Conservation (phyloP, 2,329 filamentous ascomycete species). For the Aspergillus sergii region DNA sequence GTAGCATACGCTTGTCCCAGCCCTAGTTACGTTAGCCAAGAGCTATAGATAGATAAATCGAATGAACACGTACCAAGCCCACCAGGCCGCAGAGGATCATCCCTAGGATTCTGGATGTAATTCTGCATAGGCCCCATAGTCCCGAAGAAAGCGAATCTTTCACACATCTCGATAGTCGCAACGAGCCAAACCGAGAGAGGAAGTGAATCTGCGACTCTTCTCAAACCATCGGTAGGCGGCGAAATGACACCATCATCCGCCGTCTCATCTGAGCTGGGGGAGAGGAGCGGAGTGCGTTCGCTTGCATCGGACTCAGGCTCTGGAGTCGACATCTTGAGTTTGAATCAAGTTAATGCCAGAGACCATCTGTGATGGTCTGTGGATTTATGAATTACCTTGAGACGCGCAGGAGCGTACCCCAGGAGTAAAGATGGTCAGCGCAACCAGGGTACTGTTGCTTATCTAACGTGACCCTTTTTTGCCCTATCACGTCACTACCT, state of each 20-base stretch:
- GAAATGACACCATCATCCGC: neutral
- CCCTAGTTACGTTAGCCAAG: constrained; percentile 7
- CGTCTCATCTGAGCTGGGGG: neutral
- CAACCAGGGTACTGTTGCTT: neutral
- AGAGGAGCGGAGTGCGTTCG: neutral
- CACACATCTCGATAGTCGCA: constrained; percentile 12
- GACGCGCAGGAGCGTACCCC: neutral
- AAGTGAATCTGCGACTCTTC: neutral
- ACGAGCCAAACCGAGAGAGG: constrained; percentile 9
- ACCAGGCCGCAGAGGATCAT: neutral
- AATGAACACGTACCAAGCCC: neutral
- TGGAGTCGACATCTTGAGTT: neutral
- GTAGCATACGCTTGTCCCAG: constrained; percentile 10
- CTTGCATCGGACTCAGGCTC: neutral
- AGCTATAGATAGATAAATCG: neutral
- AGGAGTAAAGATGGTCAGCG: neutral
- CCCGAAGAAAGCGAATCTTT: constrained; percentile 11
- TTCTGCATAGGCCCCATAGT: constrained; percentile 8
- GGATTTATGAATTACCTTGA: neutral
- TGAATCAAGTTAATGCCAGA: neutral
- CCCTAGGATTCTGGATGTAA: neutral
- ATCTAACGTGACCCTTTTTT: neutral
- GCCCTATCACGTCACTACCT: neutral
- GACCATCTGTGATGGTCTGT: neutral
- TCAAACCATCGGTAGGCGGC: neutral